phyloP scores from a whole-genome alignment of 306 rosid genomes.

The Aeschynomene evenia region DNA sequence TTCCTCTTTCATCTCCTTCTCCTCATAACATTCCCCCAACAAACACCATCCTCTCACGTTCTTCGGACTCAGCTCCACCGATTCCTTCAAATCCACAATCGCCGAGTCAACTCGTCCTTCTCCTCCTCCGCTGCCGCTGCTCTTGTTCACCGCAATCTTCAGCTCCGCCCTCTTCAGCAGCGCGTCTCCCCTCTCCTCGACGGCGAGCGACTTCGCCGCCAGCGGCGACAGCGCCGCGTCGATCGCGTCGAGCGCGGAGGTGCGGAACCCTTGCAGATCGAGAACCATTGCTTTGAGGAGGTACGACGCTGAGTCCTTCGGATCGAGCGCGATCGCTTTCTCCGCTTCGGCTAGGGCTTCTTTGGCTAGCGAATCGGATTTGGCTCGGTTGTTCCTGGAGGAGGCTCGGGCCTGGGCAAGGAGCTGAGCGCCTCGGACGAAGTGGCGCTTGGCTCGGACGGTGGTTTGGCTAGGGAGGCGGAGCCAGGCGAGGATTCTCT shows the following conservation, averaged over 20 bases:
- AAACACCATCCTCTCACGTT: conserved; percentile 56
- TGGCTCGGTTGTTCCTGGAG: conserved; percentile 39
- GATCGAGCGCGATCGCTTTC: conserved; percentile 63
- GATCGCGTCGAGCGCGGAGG: conserved; percentile 77
- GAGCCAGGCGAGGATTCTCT: conserved; percentile 42
- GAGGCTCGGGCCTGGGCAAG: conserved; percentile 56
- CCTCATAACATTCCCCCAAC: conserved; percentile 77
- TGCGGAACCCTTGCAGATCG: conserved; percentile 67
- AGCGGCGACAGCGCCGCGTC: conserved; percentile 80
- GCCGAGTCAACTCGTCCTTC: conserved; percentile 57
- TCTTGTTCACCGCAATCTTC: conserved; percentile 49
- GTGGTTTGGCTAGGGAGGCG: conserved; percentile 48
- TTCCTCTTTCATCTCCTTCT: conserved; percentile 66
- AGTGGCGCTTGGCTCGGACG: conserved; percentile 67
- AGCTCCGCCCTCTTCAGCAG: conserved; percentile 74
- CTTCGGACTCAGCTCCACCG: conserved; percentile 54
- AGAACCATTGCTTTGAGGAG: conserved; percentile 71
- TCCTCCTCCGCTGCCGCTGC: too few relatives aligned
- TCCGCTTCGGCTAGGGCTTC: conserved; percentile 69
- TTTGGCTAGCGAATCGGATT: conserved; percentile 32
- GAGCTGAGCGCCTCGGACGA: conserved; percentile 84
- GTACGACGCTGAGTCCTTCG: conserved; percentile 85
- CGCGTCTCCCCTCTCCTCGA: conserved; percentile 73
- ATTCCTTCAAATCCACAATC: conserved; percentile 53
- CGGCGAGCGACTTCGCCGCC: conserved; percentile 50